Conservation (phyloP, 192 early-diverging fungal species). For the Paraglomus brasilianum region DNA sequence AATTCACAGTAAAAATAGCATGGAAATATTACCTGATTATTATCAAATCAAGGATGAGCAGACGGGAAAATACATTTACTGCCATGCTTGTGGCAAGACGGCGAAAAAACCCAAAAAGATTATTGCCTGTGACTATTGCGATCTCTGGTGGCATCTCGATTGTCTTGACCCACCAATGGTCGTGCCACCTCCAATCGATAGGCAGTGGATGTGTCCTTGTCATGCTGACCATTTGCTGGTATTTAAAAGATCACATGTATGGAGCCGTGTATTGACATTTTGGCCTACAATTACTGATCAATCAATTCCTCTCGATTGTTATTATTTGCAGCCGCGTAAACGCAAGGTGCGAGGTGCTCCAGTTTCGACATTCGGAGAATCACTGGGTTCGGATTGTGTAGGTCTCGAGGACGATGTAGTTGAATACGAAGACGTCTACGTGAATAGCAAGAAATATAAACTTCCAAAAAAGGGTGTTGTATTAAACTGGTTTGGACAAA, state of each 20-base stretch:
- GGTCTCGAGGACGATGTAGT: too few relatives aligned
- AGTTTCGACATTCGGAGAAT: too few relatives aligned
- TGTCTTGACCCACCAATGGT: constrained; percentile 20
- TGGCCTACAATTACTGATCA: too few relatives aligned
- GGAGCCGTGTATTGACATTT: too few relatives aligned
- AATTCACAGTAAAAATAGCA: background rate
- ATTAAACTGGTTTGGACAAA: too few relatives aligned
- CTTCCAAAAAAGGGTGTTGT: too few relatives aligned
- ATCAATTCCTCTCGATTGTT: too few relatives aligned
- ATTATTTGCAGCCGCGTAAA: too few relatives aligned
- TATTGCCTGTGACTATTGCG: constrained; percentile 27
- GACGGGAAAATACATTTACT: constrained; percentile 9
- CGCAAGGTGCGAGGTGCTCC: too few relatives aligned
- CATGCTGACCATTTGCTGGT: constrained; percentile 27
- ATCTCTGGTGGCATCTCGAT: constrained; percentile 24
- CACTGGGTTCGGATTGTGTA: too few relatives aligned
- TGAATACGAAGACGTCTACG: too few relatives aligned
- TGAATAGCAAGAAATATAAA: too few relatives aligned
- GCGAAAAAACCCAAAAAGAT: background rate
- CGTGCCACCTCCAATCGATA: background rate
- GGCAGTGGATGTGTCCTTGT: constrained; percentile 31
- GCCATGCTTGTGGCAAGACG: constrained; percentile 6
- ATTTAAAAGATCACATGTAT: background rate
- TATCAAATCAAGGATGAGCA: background rate
- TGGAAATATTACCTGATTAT: constrained; percentile 12